Evolutionary conservation across 148 eudicot species (phyloP).

Genomic region (Polygonum aviculare): DNA sequence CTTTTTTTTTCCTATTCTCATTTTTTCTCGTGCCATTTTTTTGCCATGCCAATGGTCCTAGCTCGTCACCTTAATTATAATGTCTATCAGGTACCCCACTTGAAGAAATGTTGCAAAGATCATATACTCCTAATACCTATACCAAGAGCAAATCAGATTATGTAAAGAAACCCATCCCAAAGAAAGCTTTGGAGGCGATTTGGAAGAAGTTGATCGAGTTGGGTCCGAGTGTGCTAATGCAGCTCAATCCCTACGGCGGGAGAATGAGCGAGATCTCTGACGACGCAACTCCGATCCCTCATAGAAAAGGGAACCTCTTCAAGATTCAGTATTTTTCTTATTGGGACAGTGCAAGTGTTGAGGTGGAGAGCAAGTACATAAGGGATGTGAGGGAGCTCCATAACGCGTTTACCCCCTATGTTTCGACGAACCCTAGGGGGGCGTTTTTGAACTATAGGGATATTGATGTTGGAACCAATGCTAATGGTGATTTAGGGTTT

Average conservation of each 20-base stretch:
- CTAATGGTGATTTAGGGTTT: background rate
- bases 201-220: slow-evolving; percentile 27
- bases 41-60: no score
- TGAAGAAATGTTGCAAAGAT: slow-evolving; percentile 16
- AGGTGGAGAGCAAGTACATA: background rate
- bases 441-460: slow-evolving; percentile 20
- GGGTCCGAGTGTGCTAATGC: slow-evolving; percentile 17
- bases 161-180: slow-evolving; percentile 24
- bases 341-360: slow-evolving; percentile 6
- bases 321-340: slow-evolving; percentile 10
- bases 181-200: slow-evolving; percentile 18
- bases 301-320: slow-evolving; percentile 18
- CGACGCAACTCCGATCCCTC: slow-evolving; percentile 19
- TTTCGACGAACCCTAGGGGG: slow-evolving; percentile 17
- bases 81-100: slow-evolving; percentile 14
- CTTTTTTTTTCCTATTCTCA: no score
- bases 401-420: slow-evolving; percentile 13
- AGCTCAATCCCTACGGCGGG: slow-evolving; percentile 29
- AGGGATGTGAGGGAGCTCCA: background rate
- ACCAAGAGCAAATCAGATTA: slow-evolving; percentile 37
- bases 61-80: background rate
- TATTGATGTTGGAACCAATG: slow-evolving; percentile 16
- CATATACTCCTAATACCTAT: background rate
- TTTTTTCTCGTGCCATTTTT: no score
- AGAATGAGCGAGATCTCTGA: slow-evolving; percentile 18